Percentiles rank a stretch among this genome's conserved stretches.
Evolutionary conservation across 768 basidiomycete species (phyloP).

Genomic region (Boletus bicolor): DNA sequence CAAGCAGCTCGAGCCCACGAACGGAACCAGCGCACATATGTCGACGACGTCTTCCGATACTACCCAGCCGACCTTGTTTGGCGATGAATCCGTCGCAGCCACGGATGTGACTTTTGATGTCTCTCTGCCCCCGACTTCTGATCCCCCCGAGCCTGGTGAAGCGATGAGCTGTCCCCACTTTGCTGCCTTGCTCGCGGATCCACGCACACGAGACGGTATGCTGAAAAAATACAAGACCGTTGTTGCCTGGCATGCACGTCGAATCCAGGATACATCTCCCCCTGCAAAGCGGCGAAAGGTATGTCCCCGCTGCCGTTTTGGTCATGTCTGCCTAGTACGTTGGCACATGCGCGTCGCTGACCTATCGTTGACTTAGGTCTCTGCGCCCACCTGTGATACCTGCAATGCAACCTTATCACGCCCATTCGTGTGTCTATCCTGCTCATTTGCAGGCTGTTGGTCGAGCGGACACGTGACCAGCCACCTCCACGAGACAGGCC

Average conservation of each 20-base stretch:
- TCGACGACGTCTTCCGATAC: slow-evolving; percentile 31
- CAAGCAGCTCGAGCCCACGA: too few relatives aligned
- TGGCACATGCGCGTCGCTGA: not conserved
- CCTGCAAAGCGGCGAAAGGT: slow-evolving; percentile 68
- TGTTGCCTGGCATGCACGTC: slow-evolving; percentile 52
- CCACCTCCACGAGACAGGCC: slow-evolving; percentile 57
- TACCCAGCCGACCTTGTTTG: slow-evolving; percentile 29
- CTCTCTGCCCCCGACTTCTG: slow-evolving; percentile 9
- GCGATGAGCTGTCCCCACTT: slow-evolving; percentile 41
- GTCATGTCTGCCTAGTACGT: not conserved
- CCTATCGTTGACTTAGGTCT: slow-evolving; percentile 33
- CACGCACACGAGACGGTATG: slow-evolving; percentile 25
- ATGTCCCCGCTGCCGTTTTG: slow-evolving; percentile 10
- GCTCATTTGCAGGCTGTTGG: slow-evolving; percentile 72
- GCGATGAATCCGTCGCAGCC: slow-evolving; percentile 19
- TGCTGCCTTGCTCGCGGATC: slow-evolving; percentile 34
- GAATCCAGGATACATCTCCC: slow-evolving; percentile 44
- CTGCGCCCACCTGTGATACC: slow-evolving; percentile 60
- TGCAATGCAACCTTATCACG: slow-evolving; percentile 56
- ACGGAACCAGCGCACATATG: slow-evolving; percentile 10
- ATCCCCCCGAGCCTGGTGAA: slow-evolving; percentile 9
- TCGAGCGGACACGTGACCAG: slow-evolving; percentile 47
- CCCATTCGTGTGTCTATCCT: slow-evolving; percentile 74
- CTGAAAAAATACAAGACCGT: slow-evolving; percentile 52
- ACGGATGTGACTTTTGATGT: slow-evolving; percentile 13